Evolutionary conservation across 2,329 filamentous ascomycete species (phyloP).

Genomic region (Epichloe elymi): DNA sequence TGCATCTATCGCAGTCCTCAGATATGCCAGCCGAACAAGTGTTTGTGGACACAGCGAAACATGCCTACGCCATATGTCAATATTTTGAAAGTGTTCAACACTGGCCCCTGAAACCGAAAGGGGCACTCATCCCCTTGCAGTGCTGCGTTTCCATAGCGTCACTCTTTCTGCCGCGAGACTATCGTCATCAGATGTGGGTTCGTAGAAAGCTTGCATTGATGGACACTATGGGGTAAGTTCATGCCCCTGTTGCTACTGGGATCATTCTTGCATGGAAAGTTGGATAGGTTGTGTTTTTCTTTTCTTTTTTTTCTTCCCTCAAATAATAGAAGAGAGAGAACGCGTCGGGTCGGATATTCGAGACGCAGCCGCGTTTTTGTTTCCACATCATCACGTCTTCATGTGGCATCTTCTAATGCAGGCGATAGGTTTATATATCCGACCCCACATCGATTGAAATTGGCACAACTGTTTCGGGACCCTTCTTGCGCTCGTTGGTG

Average conservation of each 20-base stretch:
- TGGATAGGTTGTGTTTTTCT: no score
- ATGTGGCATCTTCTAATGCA: background rate
- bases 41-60: slow-evolving; percentile 39
- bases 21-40: slow-evolving; percentile 37
- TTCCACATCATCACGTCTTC: background rate
- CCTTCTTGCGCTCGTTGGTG: slow-evolving; percentile 70
- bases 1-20: slow-evolving; percentile 66
- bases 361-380: background rate
- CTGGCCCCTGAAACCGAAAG: slow-evolving; percentile 57
- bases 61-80: slow-evolving; percentile 60
- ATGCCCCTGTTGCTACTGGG: background rate
- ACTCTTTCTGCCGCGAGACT: slow-evolving; percentile 67
- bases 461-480: slow-evolving; percentile 64
- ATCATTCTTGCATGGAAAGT: no score
- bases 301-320: background rate
- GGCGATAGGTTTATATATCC: slow-evolving; percentile 67
- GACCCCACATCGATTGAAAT: slow-evolving; percentile 55
- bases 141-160: slow-evolving; percentile 62
- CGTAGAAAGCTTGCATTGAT: slow-evolving; percentile 65
- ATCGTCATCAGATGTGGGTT: slow-evolving; percentile 63
- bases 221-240: slow-evolving; percentile 62
- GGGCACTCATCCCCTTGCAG: slow-evolving; percentile 60
- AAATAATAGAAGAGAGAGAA: background rate
- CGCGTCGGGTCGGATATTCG: background rate
- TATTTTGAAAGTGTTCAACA: slow-evolving; percentile 66